phyloP scores from a whole-genome alignment of 306 rosid species.

The Astragalus glycyphyllos region DNA sequence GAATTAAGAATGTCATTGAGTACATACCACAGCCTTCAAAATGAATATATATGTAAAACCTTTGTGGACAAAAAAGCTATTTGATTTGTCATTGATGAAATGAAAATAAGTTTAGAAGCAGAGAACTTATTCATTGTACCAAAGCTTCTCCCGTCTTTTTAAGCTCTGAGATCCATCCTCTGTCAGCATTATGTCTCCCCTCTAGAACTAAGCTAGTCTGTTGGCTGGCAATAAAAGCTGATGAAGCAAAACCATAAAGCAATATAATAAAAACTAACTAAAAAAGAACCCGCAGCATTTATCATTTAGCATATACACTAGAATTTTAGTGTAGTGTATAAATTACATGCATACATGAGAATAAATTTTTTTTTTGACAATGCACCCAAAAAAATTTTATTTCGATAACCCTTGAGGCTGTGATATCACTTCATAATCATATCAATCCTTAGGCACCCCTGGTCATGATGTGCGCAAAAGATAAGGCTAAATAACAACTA shows the following conservation, averaged over 20 bases:
- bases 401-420: conserved; percentile 23
- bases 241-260: conserved; percentile 47
- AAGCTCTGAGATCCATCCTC: conserved; percentile 89
- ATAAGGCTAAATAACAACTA: conserved; percentile 9
- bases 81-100: conserved; percentile 21
- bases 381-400: no score
- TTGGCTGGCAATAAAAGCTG: conserved; percentile 65
- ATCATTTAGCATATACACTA: conserved; percentile 28
- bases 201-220: conserved; percentile 76
- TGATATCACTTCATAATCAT: conserved; percentile 1
- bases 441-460: conserved; percentile 23
- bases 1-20: conserved; percentile 27
- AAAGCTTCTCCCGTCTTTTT: conserved; percentile 72
- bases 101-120: conserved; percentile 7
- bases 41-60: conserved; percentile 10
- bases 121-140: conserved; percentile 57
- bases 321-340: conserved; percentile 16
- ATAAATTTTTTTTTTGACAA: not conserved
- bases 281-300: conserved; percentile 21
- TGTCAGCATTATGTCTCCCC: conserved; percentile 92
- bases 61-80: conserved; percentile 17
- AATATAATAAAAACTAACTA: conserved; percentile 26
- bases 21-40: conserved; percentile 28
- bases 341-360: conserved; percentile 6
- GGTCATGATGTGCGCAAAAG: not conserved